phyloP scores from a whole-genome alignment of 805 yeast species.

The Lipomyces starkeyi region DNA sequence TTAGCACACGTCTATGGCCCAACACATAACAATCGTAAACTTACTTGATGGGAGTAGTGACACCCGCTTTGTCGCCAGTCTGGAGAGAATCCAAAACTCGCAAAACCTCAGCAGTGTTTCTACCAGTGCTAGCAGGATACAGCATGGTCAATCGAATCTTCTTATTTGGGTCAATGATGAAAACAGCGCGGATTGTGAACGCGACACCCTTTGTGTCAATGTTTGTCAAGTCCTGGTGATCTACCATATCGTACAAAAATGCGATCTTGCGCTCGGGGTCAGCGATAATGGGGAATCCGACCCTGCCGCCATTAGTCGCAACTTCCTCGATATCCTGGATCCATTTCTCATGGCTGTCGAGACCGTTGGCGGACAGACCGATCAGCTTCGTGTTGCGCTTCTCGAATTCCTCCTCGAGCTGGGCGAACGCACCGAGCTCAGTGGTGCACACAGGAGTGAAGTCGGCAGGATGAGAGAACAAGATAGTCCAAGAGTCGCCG shows the following conservation, averaged over 20 bases:
- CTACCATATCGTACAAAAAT: constrained; percentile 83
- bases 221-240: constrained; percentile 80
- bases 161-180: constrained; percentile 87
- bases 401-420: constrained; percentile 85
- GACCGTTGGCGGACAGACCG: constrained; percentile 86
- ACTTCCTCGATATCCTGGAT: constrained; percentile 89
- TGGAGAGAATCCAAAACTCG: constrained; percentile 90
- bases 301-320: constrained; percentile 67
- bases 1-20: background rate
- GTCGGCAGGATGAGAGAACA: constrained; percentile 95
- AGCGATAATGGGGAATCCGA: constrained; percentile 89
- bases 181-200: constrained; percentile 90
- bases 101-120: constrained; percentile 90
- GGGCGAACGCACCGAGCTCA: constrained; percentile 92
- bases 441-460: constrained; percentile 98
- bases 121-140: constrained; percentile 93
- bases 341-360: constrained; percentile 84
- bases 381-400: constrained; percentile 85
- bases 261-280: constrained; percentile 87
- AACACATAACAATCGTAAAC: background rate
- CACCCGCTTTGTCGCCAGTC: constrained; percentile 73
- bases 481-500: constrained; percentile 84
- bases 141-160: constrained; percentile 84
- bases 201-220: constrained; percentile 69
- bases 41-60: constrained; percentile 84